These are phyloP conservation scores for Saccharum spontaneum DNA, from an alignment of 176 grass and related monocot species.

Conservation along the genomic window DNA sequence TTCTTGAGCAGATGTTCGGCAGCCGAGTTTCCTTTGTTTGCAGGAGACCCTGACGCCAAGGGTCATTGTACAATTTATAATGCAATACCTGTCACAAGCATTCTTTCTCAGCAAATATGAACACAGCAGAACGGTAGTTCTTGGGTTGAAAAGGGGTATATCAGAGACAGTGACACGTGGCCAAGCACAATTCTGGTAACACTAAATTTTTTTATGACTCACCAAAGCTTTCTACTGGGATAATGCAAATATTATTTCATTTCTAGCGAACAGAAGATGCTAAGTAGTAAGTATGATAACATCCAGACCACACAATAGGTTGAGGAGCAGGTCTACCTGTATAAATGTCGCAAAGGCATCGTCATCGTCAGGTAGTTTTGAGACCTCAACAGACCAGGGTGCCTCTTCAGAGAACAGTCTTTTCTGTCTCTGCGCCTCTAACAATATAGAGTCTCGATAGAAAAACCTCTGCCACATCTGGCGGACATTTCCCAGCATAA, in stretches of 20 bases:
- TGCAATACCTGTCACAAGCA: constrained; percentile 66
- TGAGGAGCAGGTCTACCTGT: constrained; percentile 48
- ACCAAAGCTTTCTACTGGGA: neutral
- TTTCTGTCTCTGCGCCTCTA: constrained; percentile 82
- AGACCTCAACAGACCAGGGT: constrained; percentile 78
- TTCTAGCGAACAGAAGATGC: neutral
- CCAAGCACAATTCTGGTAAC: neutral
- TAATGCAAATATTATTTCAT: neutral
- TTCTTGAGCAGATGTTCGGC: constrained; percentile 54
- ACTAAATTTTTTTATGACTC: neutral
- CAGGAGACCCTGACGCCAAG: constrained; percentile 65
- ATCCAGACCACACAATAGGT: neutral
- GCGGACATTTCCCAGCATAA: constrained; percentile 88
- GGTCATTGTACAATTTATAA: constrained; percentile 96
- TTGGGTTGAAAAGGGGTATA: neutral
- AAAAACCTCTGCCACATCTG: constrained; percentile 89
- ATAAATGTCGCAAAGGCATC: constrained; percentile 94
- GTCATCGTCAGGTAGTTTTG: constrained; percentile 69
- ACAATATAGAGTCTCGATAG: constrained; percentile 82
- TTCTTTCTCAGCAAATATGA: constrained; percentile 27
- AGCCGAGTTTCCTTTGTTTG: constrained; percentile 57
- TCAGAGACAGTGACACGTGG: neutral
- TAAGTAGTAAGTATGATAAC: neutral
- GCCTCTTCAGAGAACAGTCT: constrained; percentile 61
- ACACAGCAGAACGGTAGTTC: neutral